These are phyloP conservation scores for Pythium volutum DNA, from an alignment of 352 stramenopile species.

Conservation along the genomic window DNA sequence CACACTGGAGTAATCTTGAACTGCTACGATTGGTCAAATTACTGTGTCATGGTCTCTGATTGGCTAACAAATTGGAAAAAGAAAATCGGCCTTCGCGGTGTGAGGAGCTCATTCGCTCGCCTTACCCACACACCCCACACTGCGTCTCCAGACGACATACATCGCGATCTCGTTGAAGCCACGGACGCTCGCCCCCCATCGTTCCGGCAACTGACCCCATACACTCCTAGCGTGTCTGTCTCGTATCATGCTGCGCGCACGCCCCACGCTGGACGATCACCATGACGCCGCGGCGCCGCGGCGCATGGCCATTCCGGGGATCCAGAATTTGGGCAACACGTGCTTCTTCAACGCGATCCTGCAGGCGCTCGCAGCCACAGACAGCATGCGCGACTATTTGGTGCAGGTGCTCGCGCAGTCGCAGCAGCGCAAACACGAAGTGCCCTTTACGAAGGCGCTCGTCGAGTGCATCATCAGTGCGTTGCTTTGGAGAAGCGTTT, in stretches of 20 bases:
- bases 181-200: background rate
- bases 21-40: background rate
- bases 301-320: constrained; percentile 48
- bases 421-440: constrained; percentile 30
- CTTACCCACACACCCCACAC: background rate
- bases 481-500: constrained; percentile 1
- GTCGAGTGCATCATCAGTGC: constrained; percentile 65
- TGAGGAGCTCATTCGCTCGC: background rate
- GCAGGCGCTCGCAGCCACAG: constrained; percentile 73
- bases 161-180: constrained; percentile 12
- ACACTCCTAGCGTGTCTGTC: background rate
- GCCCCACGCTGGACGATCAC: constrained; percentile 1
- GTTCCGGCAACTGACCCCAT: background rate
- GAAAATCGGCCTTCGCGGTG: background rate
- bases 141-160: background rate
- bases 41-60: background rate
- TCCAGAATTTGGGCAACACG: constrained; percentile 89
- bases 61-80: background rate
- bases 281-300: background rate
- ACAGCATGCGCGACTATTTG: constrained; percentile 69
- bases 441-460: constrained; percentile 65
- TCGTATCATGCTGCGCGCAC: constrained; percentile 17
- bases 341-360: constrained; percentile 91
- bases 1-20: background rate
- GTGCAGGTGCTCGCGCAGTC: constrained; percentile 49